Evolutionary conservation across 2,329 filamentous ascomycete genomes (phyloP), one percentile per base, ranked within the genome.

Genomic region (Saccharata proteae): DNA sequence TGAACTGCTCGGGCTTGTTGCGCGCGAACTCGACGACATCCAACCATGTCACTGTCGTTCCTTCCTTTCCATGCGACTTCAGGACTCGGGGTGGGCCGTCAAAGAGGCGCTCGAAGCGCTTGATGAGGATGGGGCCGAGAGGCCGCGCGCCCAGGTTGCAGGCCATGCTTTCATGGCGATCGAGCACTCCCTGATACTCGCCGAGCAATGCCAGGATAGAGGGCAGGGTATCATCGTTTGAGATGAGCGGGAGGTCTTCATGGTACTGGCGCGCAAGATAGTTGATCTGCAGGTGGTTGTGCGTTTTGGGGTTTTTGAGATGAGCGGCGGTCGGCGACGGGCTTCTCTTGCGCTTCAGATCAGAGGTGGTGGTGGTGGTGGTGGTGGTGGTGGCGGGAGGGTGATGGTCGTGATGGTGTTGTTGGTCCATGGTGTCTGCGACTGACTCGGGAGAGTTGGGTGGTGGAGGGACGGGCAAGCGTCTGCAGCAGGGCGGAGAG

Each of bases 21-120:
- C 80, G 80, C 40, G 84, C 80, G 56, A 86, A 90, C 41, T 80
- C 75, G 42, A 92, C 80, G 31, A 93, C 76, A 46, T 93, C 84
- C 22, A 90, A 64, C 84, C 84, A 93, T 9, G 75, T 79, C 34
- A 90, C 69, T 5, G 65, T 67, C 4, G 67, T 69, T 18, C 67
- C 61, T 16, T 72, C 68, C 42, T 71, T 71, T n/a, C 64, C 67
- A 58, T 67, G 71, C 47, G 58, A 74, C 54, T 69, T 80, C 44
- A 65, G 67, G 35, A 75, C 68, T 17, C 67, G 74, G 38, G 86
- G 84, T 14, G 80, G 75, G 0, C 80, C 80, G 41, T 92, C 83
- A 47, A 93, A 93, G 34, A 88, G 67, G 32, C 80, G 72, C 53
- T 93, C 84, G 51, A 93, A 84, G 24, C 82, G 78, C 56, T 85